A percentile compares a stretch with the other conserved stretches of the same genome.
Conservation (phyloP, 2,329 filamentous ascomycete species). For the Clarireedia homoeocarpa region DNA sequence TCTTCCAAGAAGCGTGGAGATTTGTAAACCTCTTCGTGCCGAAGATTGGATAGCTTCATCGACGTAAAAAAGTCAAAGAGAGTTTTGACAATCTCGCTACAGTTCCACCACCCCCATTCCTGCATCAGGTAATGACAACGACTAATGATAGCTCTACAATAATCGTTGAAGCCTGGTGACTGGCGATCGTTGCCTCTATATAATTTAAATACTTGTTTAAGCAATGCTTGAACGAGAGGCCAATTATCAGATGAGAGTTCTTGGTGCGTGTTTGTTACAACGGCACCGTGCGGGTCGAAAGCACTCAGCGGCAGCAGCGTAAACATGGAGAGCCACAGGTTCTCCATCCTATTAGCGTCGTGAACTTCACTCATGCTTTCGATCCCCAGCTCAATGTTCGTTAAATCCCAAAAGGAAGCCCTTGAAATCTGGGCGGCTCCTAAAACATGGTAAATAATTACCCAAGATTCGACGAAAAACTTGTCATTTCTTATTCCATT, state of each 20-base stretch:
- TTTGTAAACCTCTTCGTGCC: slow-evolving; percentile 54
- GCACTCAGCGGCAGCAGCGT: slow-evolving; percentile 52
- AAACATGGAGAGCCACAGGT: slow-evolving; percentile 51
- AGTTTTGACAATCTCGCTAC: slow-evolving; percentile 44
- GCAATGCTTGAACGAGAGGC: slow-evolving; percentile 47
- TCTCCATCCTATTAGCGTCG: slow-evolving; percentile 45
- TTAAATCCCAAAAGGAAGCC: slow-evolving; percentile 53
- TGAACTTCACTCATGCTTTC: slow-evolving; percentile 29
- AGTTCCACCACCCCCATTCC: slow-evolving; percentile 59
- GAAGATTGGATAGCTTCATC: slow-evolving; percentile 52
- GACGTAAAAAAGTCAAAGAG: slow-evolving; percentile 63
- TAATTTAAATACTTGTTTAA: slow-evolving; percentile 49
- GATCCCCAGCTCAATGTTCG: slow-evolving; percentile 37
- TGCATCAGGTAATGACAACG: slow-evolving; percentile 56
- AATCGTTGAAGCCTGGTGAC: slow-evolving; percentile 55
- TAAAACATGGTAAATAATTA: slow-evolving; percentile 47
- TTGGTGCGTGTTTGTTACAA: slow-evolving; percentile 35
- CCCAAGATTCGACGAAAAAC: slow-evolving; percentile 47
- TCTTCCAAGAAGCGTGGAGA: slow-evolving; percentile 55
- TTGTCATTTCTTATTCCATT: slow-evolving; percentile 43
- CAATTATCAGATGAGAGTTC: slow-evolving; percentile 46
- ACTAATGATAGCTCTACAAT: slow-evolving; percentile 50
- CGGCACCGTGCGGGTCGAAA: slow-evolving; percentile 47
- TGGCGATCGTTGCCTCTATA: slow-evolving; percentile 50
- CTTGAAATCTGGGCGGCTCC: slow-evolving; percentile 42